Percentiles rank a stretch among this genome's conserved stretches.
phyloP scores from a whole-genome alignment of 1,139 yeast species.

The Yamadazyma triangularis region DNA sequence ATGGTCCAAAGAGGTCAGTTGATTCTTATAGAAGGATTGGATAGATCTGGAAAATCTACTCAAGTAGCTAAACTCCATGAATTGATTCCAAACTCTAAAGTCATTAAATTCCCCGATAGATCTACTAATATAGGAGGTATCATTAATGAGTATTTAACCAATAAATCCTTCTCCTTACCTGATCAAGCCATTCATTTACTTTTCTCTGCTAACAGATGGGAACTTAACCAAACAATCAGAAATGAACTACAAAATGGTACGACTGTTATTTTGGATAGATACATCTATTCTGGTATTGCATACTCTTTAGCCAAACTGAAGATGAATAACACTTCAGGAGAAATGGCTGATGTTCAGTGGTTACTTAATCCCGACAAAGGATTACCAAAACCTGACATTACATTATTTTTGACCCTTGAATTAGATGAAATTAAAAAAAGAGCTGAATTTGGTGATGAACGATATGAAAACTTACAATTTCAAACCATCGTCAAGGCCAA shows the following conservation, averaged over 20 bases:
- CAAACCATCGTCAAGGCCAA: conserved; percentile 63
- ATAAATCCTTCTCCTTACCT: conserved; percentile 43
- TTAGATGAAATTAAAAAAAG: conserved; percentile 47
- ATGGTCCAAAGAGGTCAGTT: conserved; percentile 53
- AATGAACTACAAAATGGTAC: conserved; percentile 47
- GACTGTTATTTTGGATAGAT: conserved; percentile 73
- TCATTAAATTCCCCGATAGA: conserved; percentile 83
- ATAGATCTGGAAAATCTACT: conserved; percentile 91
- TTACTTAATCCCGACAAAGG: conserved; percentile 79
- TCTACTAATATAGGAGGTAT: conserved; percentile 75
- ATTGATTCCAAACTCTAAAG: conserved; percentile 36
- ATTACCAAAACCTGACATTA: conserved; percentile 80
- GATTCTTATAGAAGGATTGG: conserved; percentile 87
- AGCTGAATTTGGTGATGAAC: conserved; percentile 86
- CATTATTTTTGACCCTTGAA: conserved; percentile 68
- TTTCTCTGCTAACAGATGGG: conserved; percentile 96
- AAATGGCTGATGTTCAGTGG: conserved; percentile 61
- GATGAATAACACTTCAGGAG: conserved; percentile 22
- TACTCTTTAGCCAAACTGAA: conserved; percentile 76
- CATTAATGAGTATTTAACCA: conserved; percentile 68
- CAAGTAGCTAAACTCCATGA: conserved; percentile 56
- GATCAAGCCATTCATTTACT: conserved; percentile 83
- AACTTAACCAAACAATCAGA: conserved; percentile 49
- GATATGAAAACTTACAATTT: conserved; percentile 75
- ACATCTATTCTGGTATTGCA: conserved; percentile 90